These are phyloP conservation scores for Colletotrichum sp. DNA, from an alignment of 2,329 filamentous ascomycete genomes.

Conservation along the genomic window DNA sequence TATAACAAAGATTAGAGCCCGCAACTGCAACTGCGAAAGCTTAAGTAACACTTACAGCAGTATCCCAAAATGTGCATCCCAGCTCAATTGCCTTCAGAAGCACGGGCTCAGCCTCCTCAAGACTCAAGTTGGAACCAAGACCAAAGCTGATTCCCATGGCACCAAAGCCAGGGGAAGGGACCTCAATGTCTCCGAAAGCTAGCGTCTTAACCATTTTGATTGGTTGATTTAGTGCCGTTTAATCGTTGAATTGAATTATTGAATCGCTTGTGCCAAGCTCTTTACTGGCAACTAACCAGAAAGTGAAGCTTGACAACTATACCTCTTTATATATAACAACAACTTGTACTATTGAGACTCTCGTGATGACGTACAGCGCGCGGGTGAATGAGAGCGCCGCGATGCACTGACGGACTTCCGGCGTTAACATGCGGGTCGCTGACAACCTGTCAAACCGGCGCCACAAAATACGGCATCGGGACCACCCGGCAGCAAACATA, in stretches of 20 bases:
- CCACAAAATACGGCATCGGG: background rate
- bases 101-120: constrained; percentile 52
- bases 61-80: constrained; percentile 51
- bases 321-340: background rate
- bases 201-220: constrained; percentile 42
- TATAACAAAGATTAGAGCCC: background rate
- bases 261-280: background rate
- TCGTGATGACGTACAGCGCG: background rate
- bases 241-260: background rate
- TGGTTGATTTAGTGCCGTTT: background rate
- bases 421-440: background rate
- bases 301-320: background rate
- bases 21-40: background rate
- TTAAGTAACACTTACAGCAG: constrained; percentile 39
- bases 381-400: background rate
- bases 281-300: background rate
- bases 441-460: background rate
- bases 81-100: constrained; percentile 52
- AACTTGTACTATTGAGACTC: background rate
- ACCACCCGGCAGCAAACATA: background rate
- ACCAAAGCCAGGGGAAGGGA: constrained; percentile 50
- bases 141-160: constrained; percentile 53
- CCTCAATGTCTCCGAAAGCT: constrained; percentile 40
- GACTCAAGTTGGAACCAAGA: constrained; percentile 43
- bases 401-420: background rate